Conservation (phyloP, 805 yeast genomes). For the Pichia kluyveri region DNA sequence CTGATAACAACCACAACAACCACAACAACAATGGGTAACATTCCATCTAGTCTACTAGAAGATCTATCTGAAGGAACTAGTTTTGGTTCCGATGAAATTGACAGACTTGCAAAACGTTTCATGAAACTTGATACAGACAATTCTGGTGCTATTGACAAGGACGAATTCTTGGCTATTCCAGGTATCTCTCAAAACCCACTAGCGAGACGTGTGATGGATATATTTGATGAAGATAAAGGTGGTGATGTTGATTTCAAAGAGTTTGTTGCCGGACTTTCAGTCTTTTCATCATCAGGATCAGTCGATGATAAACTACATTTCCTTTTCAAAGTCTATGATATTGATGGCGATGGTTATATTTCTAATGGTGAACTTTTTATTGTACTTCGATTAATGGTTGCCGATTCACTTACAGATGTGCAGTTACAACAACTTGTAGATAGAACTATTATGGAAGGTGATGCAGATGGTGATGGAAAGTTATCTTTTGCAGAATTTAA, state of each 20-base stretch:
- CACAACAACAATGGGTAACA: slow-evolving; percentile 24
- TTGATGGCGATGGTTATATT: slow-evolving; percentile 89
- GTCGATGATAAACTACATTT: slow-evolving; percentile 76
- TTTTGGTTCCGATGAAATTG: slow-evolving; percentile 86
- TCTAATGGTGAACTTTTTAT: slow-evolving; percentile 92
- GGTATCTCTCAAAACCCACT: slow-evolving; percentile 87
- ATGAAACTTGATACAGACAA: slow-evolving; percentile 93
- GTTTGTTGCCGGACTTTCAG: slow-evolving; percentile 60
- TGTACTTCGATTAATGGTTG: slow-evolving; percentile 95
- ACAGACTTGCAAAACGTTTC: slow-evolving; percentile 82
- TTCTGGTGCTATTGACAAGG: slow-evolving; percentile 83
- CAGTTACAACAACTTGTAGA: slow-evolving; percentile 97
- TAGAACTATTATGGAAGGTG: slow-evolving; percentile 90
- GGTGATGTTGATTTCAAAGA: slow-evolving; percentile 96
- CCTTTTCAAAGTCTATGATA: slow-evolving; percentile 90
- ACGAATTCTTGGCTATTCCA: slow-evolving; percentile 86
- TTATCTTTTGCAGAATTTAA: slow-evolving; percentile 82
- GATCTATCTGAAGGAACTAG: slow-evolving; percentile 73
- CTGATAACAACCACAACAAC: too few species aligned
- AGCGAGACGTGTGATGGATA: slow-evolving; percentile 84
- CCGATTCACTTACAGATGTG: slow-evolving; percentile 73
- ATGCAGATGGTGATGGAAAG: slow-evolving; percentile 77
- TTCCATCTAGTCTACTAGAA: slow-evolving; percentile 41
- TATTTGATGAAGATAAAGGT: slow-evolving; percentile 85
- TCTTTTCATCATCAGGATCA: slow-evolving; percentile 77